Percentiles rank a stretch among this genome's conserved stretches.
Conservation (phyloP, 2,329 filamentous ascomycete species). For the Madurella fahalii region DNA sequence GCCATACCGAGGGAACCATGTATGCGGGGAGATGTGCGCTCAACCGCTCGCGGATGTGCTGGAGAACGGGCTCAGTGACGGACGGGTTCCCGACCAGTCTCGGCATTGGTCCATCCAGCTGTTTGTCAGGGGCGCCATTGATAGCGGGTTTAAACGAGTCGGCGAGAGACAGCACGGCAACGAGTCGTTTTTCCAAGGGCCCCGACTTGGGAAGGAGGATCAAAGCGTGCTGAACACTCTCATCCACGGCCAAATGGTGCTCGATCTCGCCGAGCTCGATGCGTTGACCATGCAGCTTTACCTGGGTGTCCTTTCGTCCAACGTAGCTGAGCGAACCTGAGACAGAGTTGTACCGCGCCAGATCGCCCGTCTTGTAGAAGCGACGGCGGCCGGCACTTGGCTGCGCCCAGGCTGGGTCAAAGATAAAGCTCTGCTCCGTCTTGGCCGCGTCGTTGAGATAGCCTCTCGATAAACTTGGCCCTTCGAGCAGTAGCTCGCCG, state of each 20-base stretch:
- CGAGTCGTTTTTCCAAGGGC: conserved; percentile 27
- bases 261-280: conserved; percentile 40
- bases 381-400: conserved; percentile 19
- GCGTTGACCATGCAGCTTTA: conserved; percentile 27
- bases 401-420: conserved; percentile 36
- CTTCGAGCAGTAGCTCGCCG: conserved; percentile 25
- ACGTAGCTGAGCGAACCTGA: conserved; percentile 22
- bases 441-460: conserved; percentile 32
- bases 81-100: conserved; percentile 1
- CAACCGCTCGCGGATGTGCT: conserved; percentile 31
- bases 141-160: not conserved
- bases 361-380: conserved; percentile 44
- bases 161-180: conserved; percentile 22
- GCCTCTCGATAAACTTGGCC: conserved; percentile 19
- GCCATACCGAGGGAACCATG: conserved; percentile 34
- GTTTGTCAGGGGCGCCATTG: not conserved
- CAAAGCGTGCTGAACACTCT: conserved; percentile 45
- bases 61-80: conserved; percentile 13
- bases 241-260: conserved; percentile 52
- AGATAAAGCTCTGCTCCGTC: conserved; percentile 45
- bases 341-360: conserved; percentile 31
- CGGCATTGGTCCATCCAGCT: conserved; percentile 24
- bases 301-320: conserved; percentile 25
- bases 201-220: conserved; percentile 33
- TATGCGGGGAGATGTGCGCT: conserved; percentile 34